Base-by-base conservation (phyloP, 768 basidiomycete species). In the Plicaturopsis crispa region DNA sequence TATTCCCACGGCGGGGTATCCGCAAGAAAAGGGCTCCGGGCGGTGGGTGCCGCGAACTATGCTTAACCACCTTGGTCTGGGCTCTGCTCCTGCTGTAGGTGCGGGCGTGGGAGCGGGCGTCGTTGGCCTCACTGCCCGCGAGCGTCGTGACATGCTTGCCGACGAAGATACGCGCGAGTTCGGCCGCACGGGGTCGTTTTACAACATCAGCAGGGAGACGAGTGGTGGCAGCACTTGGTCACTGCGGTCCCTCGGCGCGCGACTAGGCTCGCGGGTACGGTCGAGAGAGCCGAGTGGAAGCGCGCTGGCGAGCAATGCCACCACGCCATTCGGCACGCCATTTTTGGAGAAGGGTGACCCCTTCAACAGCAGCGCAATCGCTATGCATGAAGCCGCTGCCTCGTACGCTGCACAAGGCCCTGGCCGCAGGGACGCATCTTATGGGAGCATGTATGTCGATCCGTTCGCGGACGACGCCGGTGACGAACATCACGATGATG, bases 131-230 rank as follows among this genome's bases (percentile, higher is more conserved):
- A 46, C 48, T 16, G 24, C 17, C 46, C 41, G 41, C 10, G 46
- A 65, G 38, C 67, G 84, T 21, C 67, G 71, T 21, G 83, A 88
- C 52, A 86, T 88, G 73, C 70, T 87, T 23, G 82, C 76, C 3
- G 84, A 89, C 39, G 85, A 87, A 56, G 85, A 87, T 48, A 65
- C 69, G 2, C 64, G 67, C 6, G 69, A 75, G 12, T 75, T 82
- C 30, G 48, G 48, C 31, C 41, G 28, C 39, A 46, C 57, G 45
- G 14, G 7, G 20, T 33, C n/a, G 13, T 45, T n/a, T n/a, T 28
- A 28, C 14, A 14, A 14, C 10, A 14, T 28, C 14, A 28, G 56
- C 14, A 59, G 63, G 21, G 68, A 70, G 40, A 65, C 60, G 6
- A 65, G 64, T 28, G 61, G 57, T 4, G 64, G 63, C n/a, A 72